Evolutionary conservation across 257 asterid species (phyloP).

Genomic region (Jacaranda copaia): DNA sequence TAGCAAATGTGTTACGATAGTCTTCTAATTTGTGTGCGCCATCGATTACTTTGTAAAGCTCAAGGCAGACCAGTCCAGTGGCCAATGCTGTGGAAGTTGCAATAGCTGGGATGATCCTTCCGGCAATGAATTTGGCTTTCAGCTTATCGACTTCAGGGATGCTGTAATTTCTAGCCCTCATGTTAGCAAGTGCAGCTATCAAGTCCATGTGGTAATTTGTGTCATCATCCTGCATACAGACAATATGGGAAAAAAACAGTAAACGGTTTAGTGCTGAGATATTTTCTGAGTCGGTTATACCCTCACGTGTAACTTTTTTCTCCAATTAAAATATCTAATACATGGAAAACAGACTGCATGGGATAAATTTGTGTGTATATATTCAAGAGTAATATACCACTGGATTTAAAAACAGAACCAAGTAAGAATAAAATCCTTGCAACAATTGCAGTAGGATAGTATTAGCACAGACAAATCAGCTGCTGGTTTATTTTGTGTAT

Average conservation of each 20-base stretch:
- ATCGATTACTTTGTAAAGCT: conserved; percentile 79
- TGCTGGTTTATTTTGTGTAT: too few relatives aligned
- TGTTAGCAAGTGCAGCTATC: conserved; percentile 91
- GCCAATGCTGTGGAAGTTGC: conserved; percentile 97
- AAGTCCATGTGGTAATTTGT: conserved; percentile 92
- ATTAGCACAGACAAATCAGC: too few relatives aligned
- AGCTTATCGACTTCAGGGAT: conserved; percentile 92
- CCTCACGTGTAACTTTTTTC: too few relatives aligned
- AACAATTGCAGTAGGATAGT: too few relatives aligned
- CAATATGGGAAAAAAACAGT: background rate
- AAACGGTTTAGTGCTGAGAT: background rate
- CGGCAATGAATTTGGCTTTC: conserved; percentile 90
- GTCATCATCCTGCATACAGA: conserved; percentile 78
- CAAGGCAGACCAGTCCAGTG: conserved; percentile 91
- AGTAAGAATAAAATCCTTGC: too few relatives aligned
- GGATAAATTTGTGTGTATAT: too few relatives aligned
- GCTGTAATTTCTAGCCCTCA: conserved; percentile 95
- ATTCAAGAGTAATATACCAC: too few relatives aligned
- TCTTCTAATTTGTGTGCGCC: conserved; percentile 86
- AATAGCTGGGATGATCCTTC: conserved; percentile 90
- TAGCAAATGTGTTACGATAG: conserved; percentile 89
- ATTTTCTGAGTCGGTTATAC: too few relatives aligned
- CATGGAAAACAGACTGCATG: too few relatives aligned
- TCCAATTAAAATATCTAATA: too few relatives aligned
- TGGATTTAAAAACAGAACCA: too few relatives aligned